Conservation (phyloP, 208 protist species). For the Leishmania braziliensis region DNA sequence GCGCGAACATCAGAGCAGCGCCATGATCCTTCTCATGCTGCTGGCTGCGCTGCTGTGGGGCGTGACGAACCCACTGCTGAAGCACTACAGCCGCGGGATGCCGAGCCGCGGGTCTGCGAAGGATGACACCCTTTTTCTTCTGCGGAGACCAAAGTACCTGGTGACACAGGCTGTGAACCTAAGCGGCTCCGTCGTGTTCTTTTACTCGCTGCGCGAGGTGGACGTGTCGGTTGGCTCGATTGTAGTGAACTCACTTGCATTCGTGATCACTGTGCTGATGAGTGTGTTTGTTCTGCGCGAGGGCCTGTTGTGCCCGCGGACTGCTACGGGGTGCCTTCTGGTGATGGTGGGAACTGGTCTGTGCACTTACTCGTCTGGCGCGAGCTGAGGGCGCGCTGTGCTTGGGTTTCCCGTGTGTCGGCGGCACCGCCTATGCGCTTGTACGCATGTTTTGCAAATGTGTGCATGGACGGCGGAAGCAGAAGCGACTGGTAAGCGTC, state of each 20-base stretch:
- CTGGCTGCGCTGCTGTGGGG: conserved; percentile 85
- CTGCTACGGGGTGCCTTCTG: conserved; percentile 49
- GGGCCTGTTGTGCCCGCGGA: conserved; percentile 44
- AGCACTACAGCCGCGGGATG: conserved; percentile 78
- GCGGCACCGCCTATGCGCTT: not conserved
- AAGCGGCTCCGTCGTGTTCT: conserved; percentile 76
- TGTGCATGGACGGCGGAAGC: no score
- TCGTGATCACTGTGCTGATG: conserved; percentile 80
- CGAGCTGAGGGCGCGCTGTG: conserved; percentile 8
- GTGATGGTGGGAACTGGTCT: conserved; percentile 78
- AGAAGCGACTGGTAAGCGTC: not conserved
- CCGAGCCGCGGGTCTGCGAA: conserved; percentile 44
- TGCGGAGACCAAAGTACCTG: conserved; percentile 74
- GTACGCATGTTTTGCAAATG: not conserved
- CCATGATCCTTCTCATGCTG: conserved; percentile 67
- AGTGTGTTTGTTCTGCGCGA: conserved; percentile 76
- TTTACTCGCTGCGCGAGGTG: conserved; percentile 70
- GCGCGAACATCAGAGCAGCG: no score
- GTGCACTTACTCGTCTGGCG: conserved; percentile 61
- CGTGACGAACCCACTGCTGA: conserved; percentile 83
- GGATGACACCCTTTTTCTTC: conserved; percentile 68
- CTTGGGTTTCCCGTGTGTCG: not conserved
- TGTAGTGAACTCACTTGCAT: conserved; percentile 81
- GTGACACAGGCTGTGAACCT: conserved; percentile 68
- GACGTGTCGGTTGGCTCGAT: conserved; percentile 85